Conservation (phyloP, 2,329 filamentous ascomycete genomes). For the Fusarium abutilonis region DNA sequence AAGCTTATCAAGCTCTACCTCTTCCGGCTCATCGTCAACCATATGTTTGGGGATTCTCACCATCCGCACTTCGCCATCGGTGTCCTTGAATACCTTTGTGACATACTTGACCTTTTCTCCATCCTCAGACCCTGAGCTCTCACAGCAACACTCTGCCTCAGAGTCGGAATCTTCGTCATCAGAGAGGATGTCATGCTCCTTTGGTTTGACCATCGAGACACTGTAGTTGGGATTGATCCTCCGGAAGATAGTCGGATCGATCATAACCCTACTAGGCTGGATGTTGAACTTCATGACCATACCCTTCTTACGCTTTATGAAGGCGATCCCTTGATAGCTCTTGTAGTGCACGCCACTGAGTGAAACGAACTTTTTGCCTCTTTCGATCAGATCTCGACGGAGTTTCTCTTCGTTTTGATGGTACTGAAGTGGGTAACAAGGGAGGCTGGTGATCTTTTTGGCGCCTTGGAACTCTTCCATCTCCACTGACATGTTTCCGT, state of each 20-base stretch:
- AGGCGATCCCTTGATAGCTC: slow-evolving; percentile 84
- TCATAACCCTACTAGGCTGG: slow-evolving; percentile 87
- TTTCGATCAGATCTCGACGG: slow-evolving; percentile 74
- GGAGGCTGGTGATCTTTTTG: slow-evolving; percentile 81
- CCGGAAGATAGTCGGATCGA: slow-evolving; percentile 83
- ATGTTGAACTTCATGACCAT: slow-evolving; percentile 78
- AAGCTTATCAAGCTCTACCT: slow-evolving; percentile 67
- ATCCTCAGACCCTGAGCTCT: slow-evolving; percentile 54
- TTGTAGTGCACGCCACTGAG: slow-evolving; percentile 87
- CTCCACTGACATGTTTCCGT: slow-evolving; percentile 74
- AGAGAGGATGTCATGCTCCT: slow-evolving; percentile 70
- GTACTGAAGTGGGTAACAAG: slow-evolving; percentile 81
- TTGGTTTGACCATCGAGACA: slow-evolving; percentile 77
- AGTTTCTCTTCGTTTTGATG: slow-evolving; percentile 76
- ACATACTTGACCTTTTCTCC: slow-evolving; percentile 57
- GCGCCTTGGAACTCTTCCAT: slow-evolving; percentile 81
- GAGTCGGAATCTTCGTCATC: slow-evolving; percentile 59
- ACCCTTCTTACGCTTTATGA: slow-evolving; percentile 80
- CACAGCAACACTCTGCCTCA: slow-evolving; percentile 51
- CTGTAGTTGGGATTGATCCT: slow-evolving; percentile 88
- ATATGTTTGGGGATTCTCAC: slow-evolving; percentile 47
- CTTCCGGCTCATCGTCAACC: slow-evolving; percentile 43
- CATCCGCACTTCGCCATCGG: slow-evolving; percentile 52
- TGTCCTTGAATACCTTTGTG: slow-evolving; percentile 63
- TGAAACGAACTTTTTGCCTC: slow-evolving; percentile 84